Evolutionary conservation across 106 monocot species (phyloP), one percentile per base, ranked within the genome.

Genomic region (Allium sativum): DNA sequence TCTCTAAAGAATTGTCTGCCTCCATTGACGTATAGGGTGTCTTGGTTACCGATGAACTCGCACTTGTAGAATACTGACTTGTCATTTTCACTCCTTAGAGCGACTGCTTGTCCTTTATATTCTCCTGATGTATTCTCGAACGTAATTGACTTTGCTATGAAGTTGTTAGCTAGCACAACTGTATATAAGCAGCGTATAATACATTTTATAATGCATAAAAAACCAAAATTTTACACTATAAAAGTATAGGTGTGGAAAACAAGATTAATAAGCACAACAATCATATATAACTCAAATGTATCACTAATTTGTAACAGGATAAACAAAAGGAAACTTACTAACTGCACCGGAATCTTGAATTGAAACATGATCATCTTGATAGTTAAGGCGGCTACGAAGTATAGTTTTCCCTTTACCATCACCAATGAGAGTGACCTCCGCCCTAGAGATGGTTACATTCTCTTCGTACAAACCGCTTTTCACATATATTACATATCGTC

Each of bases 61-160:
- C 64, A 64, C 12, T 48, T 9, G 13, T 65, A 65, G 51, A 65
- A 65, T 48, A 40, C 65, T 10, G 3, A 40, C 22, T 31, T 48
- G 31, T 65, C 65, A 4, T n/a, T 13, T 18, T 40, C 17, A 52
- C n/a, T 40, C 19, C 68, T 77, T 48, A 89, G 81, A 15, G 88
- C 88, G 22, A 89, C 89, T 0, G 89, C 89, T 67, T 89, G 84
- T 68, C 84, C 81, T 56, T 76, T 89, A 53, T 53, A 40, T n/a
- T 84, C 84, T 12, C 84, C 88, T 0, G 88, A 81, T 75, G 47
- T 65, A 64, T 84, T 89, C 73, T 84, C 67, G 50, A 89, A 53
- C 6, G 54, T 16, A 18, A 66, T 7, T 16, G 11, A 52, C 3
- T 42, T 22, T 6, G 12, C 66, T 16, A 55, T 43, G 54, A 66